Evolutionary conservation across 768 basidiomycete genomes (phyloP).

Genomic region (Amanita polypyramis): DNA sequence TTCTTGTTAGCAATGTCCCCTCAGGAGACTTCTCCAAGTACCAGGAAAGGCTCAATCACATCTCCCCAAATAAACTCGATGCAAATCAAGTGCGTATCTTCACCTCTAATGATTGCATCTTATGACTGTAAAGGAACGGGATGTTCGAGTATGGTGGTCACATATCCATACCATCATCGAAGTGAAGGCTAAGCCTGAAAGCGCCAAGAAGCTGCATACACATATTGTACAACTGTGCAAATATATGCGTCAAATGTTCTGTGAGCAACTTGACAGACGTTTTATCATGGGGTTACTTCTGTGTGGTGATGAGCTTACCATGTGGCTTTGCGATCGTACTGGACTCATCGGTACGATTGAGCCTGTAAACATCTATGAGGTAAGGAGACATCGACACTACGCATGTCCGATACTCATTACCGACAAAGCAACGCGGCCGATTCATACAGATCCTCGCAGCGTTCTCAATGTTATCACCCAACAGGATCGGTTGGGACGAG

Average conservation of each 20-base stretch:
- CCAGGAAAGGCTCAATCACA: not conserved
- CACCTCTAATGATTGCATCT: not conserved
- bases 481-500: not conserved
- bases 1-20: not conserved
- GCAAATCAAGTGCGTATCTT: not conserved
- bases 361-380: slow-evolving; percentile 8
- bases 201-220: not conserved
- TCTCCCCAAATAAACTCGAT: not conserved
- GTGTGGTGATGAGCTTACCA: slow-evolving; percentile 3
- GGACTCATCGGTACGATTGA: slow-evolving; percentile 8
- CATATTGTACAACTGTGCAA: not conserved
- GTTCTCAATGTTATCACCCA: not conserved
- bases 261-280: slow-evolving; percentile 9
- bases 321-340: slow-evolving; percentile 8
- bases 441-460: not conserved
- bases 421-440: not conserved
- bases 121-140: not conserved
- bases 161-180: slow-evolving; percentile 1
- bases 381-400: not conserved
- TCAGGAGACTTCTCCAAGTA: not conserved
- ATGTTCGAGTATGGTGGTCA: not conserved
- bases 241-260: slow-evolving; percentile 10
- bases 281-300: slow-evolving; percentile 7
- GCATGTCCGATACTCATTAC: not conserved
- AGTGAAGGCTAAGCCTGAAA: not conserved